Percentiles rank a stretch among this genome's conserved stretches.
Evolutionary conservation across 352 stramenopile species (phyloP).

Genomic region (Lagenidium sp.): DNA sequence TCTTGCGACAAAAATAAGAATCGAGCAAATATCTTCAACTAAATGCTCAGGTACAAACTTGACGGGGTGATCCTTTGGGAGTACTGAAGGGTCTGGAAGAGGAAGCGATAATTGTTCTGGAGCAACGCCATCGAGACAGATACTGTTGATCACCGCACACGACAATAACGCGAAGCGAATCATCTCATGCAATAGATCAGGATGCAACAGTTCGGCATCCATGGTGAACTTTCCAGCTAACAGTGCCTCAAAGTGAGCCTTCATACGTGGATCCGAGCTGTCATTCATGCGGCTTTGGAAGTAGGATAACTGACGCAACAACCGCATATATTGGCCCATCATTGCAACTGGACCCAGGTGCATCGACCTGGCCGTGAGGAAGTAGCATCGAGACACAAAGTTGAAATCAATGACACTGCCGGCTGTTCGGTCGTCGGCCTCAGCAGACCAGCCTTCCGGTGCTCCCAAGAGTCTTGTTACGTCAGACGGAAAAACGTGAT

Average conservation of each 20-base stretch:
- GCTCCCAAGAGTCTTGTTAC: slow-evolving; percentile 41
- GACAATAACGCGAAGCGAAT: slow-evolving; percentile 67
- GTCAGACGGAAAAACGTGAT: slow-evolving; percentile 52
- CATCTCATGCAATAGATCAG: slow-evolving; percentile 70
- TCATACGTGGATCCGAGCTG: slow-evolving; percentile 54
- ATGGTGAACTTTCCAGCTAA: slow-evolving; percentile 69
- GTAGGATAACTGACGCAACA: slow-evolving; percentile 89
- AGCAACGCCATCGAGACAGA: slow-evolving; percentile 21
- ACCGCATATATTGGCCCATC: slow-evolving; percentile 73
- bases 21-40: slow-evolving; percentile 90
- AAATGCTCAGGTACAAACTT: slow-evolving; percentile 92
- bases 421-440: slow-evolving; percentile 10
- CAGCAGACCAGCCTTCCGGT: slow-evolving; percentile 14
- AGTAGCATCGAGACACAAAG: slow-evolving; percentile 97
- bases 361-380: slow-evolving; percentile 88
- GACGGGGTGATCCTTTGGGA: slow-evolving; percentile 30
- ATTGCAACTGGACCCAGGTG: slow-evolving; percentile 88
- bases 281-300: slow-evolving; percentile 77
- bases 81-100: slow-evolving; percentile 21
- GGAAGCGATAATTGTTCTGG: slow-evolving; percentile 19
- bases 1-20: slow-evolving; percentile 89
- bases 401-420: slow-evolving; percentile 69
- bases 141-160: slow-evolving; percentile 39
- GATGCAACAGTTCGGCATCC: slow-evolving; percentile 69
- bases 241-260: slow-evolving; percentile 67